Conservation (phyloP, 2,329 filamentous ascomycete species). For the Colletotrichum spinosum region DNA sequence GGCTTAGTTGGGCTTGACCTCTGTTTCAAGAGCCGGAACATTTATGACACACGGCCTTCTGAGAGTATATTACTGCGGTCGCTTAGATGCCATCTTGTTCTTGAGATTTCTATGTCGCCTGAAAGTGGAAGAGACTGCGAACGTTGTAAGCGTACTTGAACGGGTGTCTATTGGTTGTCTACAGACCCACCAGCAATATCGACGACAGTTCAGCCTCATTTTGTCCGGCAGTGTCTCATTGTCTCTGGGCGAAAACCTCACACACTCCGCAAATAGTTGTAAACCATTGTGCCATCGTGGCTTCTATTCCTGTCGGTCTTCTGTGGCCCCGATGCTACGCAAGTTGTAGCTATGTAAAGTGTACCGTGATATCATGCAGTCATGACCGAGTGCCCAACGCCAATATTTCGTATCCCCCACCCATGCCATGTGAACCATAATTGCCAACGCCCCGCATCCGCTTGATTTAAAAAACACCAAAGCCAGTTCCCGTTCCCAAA, state of each 20-base stretch:
- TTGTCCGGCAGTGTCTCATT: too few species aligned
- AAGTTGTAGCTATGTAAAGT: neutral
- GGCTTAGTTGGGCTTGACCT: neutral
- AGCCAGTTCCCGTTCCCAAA: neutral
- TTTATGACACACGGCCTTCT: too few species aligned
- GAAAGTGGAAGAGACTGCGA: too few species aligned
- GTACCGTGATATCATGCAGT: constrained; percentile 22
- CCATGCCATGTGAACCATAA: constrained; percentile 14
- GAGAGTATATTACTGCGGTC: too few species aligned
- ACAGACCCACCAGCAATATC: too few species aligned
- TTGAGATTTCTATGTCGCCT: too few species aligned
- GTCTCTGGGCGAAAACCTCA: too few species aligned
- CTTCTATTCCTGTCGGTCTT: constrained; percentile 31
- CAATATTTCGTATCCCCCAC: constrained; percentile 9
- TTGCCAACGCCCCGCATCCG: neutral
- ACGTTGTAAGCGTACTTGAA: too few species aligned
- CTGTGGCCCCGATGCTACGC: constrained; percentile 25
- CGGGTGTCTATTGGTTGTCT: too few species aligned
- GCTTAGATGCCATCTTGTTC: too few species aligned
- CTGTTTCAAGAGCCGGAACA: neutral
- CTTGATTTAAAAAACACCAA: neutral
- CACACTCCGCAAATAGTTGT: neutral
- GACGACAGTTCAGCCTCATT: too few species aligned
- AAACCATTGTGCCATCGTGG: constrained; percentile 1
- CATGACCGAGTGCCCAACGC: constrained; percentile 21